Percentiles rank a stretch among this genome's conserved stretches.
Evolutionary conservation across 2,329 filamentous ascomycete species (phyloP).

Genomic region (Cytospora paraplurivora): DNA sequence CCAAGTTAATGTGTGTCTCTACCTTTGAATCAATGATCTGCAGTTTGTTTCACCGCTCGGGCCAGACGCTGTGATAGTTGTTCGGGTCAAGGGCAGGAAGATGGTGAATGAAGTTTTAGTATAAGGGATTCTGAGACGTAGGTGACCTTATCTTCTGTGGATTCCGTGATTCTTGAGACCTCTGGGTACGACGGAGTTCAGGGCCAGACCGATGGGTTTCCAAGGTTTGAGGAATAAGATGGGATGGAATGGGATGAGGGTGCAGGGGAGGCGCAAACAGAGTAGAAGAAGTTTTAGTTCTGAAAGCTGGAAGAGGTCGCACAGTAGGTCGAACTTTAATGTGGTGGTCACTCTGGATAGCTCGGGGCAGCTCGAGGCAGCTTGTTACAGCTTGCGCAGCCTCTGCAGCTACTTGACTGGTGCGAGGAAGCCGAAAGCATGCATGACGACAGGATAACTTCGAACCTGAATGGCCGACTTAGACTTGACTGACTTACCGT

Average conservation of each 20-base stretch:
- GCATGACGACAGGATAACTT: slow-evolving; percentile 17
- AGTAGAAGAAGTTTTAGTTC: not conserved
- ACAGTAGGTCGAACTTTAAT: not conserved
- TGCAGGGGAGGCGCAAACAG: not conserved
- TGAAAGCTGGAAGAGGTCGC: not conserved
- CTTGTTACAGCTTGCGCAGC: not conserved
- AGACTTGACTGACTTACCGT: slow-evolving; percentile 6
- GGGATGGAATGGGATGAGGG: not conserved
- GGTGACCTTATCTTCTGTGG: not conserved
- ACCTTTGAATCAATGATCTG: not conserved
- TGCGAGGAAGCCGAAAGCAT: not conserved
- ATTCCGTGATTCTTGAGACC: not conserved
- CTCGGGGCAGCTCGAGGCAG: not conserved
- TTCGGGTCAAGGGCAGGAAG: not conserved
- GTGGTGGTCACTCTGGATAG: not conserved
- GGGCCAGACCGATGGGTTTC: not conserved
- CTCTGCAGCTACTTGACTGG: not conserved
- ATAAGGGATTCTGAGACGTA: not conserved
- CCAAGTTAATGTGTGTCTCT: slow-evolving; percentile 4
- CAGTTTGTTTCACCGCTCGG: slow-evolving; percentile 10
- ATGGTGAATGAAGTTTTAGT: not conserved
- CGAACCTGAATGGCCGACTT: not conserved
- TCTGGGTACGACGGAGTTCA: not conserved
- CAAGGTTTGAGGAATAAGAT: not conserved
- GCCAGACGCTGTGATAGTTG: slow-evolving; percentile 1